Percentiles rank a stretch among this genome's conserved stretches.
These are phyloP conservation scores for Trametes elegans DNA, from an alignment of 768 basidiomycete genomes.

Conservation along the genomic window DNA sequence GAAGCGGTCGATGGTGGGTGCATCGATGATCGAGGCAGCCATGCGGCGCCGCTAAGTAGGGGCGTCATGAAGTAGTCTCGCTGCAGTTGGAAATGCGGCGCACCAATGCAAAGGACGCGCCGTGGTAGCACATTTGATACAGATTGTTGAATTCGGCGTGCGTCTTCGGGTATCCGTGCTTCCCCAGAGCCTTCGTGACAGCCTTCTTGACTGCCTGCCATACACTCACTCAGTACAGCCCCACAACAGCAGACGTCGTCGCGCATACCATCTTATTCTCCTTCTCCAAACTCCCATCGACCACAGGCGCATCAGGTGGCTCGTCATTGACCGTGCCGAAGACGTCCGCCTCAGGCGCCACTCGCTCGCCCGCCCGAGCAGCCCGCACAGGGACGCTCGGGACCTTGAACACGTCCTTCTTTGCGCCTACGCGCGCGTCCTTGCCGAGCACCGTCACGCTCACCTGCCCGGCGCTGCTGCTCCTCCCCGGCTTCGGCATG, in stretches of 20 bases:
- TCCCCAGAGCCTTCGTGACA: constrained; percentile 32
- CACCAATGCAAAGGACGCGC: constrained; percentile 41
- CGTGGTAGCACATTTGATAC: constrained; percentile 40
- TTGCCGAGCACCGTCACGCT: constrained; percentile 15
- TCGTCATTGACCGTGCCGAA: constrained; percentile 32
- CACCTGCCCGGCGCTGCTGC: constrained; percentile 16
- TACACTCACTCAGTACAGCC: neutral
- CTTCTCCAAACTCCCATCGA: constrained; percentile 44
- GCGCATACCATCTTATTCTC: constrained; percentile 56
- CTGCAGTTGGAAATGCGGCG: constrained; percentile 10
- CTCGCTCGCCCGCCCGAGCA: neutral
- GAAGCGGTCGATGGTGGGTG: constrained; percentile 31
- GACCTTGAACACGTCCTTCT: constrained; percentile 26
- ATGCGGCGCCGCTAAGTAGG: constrained; percentile 31
- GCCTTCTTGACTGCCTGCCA: constrained; percentile 40
- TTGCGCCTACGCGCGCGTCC: constrained; percentile 8
- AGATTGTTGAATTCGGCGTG: constrained; percentile 42
- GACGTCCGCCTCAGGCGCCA: constrained; percentile 18
- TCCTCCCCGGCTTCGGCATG: constrained; percentile 31
- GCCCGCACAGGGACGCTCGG: constrained; percentile 20
- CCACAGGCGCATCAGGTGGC: constrained; percentile 33
- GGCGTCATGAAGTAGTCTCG: neutral
- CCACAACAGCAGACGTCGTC: neutral
- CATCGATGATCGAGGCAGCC: constrained; percentile 25
- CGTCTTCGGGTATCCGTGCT: constrained; percentile 34